Evolutionary conservation across 257 asterid species (phyloP).

Genomic region (Ilex aquifolium): DNA sequence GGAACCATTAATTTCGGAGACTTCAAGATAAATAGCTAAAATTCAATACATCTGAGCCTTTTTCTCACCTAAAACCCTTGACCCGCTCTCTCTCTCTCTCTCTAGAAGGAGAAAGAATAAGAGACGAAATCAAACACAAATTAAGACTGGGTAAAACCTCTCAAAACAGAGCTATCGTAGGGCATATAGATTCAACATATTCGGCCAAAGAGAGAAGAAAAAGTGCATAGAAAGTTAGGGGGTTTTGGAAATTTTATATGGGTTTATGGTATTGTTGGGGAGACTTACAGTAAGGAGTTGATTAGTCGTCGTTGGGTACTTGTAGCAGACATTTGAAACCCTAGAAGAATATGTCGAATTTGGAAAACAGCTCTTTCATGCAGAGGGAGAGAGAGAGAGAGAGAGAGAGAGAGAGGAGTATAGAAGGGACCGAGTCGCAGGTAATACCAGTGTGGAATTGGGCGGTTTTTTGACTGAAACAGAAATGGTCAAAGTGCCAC

Average conservation of each 20-base stretch:
- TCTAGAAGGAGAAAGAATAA: not conserved
- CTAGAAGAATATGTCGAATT: no score
- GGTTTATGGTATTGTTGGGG: no score
- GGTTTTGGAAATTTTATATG: slow-evolving; percentile 12
- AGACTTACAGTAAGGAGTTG: slow-evolving; percentile 39
- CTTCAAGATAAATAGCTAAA: slow-evolving; percentile 11
- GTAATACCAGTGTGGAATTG: no score
- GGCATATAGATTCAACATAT: slow-evolving; percentile 18
- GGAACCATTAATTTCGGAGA: slow-evolving; percentile 1
- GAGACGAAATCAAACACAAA: slow-evolving; percentile 40
- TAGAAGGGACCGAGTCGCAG: no score
- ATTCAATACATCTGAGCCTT: slow-evolving; percentile 21
- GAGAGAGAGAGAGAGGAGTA: no score
- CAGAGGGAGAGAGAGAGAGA: no score
- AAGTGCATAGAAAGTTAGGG: slow-evolving; percentile 9
- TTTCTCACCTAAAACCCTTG: slow-evolving; percentile 45
- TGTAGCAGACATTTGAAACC: slow-evolving; percentile 34
- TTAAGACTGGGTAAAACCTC: slow-evolving; percentile 34
- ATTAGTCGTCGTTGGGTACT: slow-evolving; percentile 26
- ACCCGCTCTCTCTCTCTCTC: slow-evolving; percentile 23
- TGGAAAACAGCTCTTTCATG: no score
- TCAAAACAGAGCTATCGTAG: slow-evolving; percentile 26
- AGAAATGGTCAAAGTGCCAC: no score
- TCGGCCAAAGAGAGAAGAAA: slow-evolving; percentile 2
- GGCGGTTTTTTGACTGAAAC: no score